These are phyloP conservation scores for Morella rubra DNA, from an alignment of 306 rosid species.

Conservation along the genomic window DNA sequence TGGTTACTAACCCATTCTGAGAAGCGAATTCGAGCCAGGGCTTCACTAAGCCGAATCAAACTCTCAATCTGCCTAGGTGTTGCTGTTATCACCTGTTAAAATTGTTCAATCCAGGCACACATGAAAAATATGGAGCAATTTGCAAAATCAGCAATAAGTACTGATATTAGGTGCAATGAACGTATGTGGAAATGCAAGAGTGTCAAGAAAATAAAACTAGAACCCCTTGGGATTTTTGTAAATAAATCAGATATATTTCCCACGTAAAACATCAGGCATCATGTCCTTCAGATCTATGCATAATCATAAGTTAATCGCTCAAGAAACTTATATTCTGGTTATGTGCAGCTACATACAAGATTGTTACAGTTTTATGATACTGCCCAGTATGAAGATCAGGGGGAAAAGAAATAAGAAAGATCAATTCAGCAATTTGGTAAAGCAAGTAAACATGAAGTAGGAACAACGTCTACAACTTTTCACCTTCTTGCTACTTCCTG, in stretches of 20 bases:
- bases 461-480: neutral
- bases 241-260: neutral
- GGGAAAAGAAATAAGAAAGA: neutral
- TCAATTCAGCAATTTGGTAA: neutral
- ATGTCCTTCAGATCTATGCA: slow-evolving; percentile 3
- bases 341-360: neutral
- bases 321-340: neutral
- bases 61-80: slow-evolving; percentile 98
- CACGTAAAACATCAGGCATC: neutral
- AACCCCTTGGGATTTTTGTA: neutral
- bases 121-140: neutral
- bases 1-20: slow-evolving; percentile 74
- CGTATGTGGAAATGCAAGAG: slow-evolving; percentile 7
- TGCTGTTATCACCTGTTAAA: slow-evolving; percentile 31
- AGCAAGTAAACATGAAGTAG: slow-evolving; percentile 7
- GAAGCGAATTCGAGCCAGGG: slow-evolving; percentile 92
- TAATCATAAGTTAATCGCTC: neutral
- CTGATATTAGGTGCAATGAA: neutral
- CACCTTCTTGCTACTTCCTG: slow-evolving; percentile 97
- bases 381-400: neutral
- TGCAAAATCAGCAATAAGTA: neutral
- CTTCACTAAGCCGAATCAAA: slow-evolving; percentile 89
- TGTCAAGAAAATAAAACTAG: neutral
- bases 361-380: neutral
- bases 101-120: too few species aligned